A percentile compares a stretch with the other conserved stretches of the same genome.
Evolutionary conservation across 139 green algal genomes (phyloP).

Genomic region (Closterium sp.): DNA sequence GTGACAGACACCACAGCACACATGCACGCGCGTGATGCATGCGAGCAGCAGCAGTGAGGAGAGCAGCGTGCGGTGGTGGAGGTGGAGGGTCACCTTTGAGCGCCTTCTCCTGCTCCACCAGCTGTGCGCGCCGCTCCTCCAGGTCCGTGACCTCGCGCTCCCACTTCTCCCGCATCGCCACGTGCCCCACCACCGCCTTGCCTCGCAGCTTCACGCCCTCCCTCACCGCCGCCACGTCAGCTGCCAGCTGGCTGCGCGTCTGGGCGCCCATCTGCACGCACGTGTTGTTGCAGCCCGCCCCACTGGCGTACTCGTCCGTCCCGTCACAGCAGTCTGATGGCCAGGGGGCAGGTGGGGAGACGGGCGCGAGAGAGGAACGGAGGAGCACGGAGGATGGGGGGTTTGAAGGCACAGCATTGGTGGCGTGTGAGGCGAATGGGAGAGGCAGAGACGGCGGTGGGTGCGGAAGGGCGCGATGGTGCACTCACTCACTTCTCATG

Average conservation of each 20-base stretch:
- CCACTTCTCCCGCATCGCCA: slow-evolving; percentile 19
- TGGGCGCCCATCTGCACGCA: slow-evolving; percentile 69
- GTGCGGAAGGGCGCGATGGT: too few relatives aligned
- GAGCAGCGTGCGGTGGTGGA: too few relatives aligned
- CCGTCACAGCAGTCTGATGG: slow-evolving; percentile 90
- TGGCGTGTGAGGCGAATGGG: too few relatives aligned
- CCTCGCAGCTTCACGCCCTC: slow-evolving; percentile 43
- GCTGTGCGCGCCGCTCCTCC: slow-evolving; percentile 27
- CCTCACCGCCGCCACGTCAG: slow-evolving; percentile 43
- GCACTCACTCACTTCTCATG: too few relatives aligned
- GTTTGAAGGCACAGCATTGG: too few relatives aligned
- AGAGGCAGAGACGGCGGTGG: too few relatives aligned
- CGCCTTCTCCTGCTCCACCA: slow-evolving; percentile 53
- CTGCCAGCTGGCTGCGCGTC: slow-evolving; percentile 43
- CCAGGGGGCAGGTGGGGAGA: not conserved
- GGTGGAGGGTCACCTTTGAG: slow-evolving; percentile 29
- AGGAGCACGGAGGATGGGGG: too few relatives aligned
- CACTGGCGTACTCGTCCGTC: slow-evolving; percentile 71
- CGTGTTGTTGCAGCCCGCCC: slow-evolving; percentile 68
- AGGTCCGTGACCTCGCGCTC: slow-evolving; percentile 15
- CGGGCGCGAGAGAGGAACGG: too few relatives aligned
- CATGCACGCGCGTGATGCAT: too few relatives aligned
- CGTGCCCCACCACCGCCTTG: slow-evolving; percentile 46
- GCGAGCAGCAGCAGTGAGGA: too few relatives aligned
- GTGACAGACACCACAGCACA: too few relatives aligned